These are phyloP conservation scores for Cutaneotrichosporon sp. DNA, from an alignment of 1,284 basidiomycete genomes.

Conservation along the genomic window DNA sequence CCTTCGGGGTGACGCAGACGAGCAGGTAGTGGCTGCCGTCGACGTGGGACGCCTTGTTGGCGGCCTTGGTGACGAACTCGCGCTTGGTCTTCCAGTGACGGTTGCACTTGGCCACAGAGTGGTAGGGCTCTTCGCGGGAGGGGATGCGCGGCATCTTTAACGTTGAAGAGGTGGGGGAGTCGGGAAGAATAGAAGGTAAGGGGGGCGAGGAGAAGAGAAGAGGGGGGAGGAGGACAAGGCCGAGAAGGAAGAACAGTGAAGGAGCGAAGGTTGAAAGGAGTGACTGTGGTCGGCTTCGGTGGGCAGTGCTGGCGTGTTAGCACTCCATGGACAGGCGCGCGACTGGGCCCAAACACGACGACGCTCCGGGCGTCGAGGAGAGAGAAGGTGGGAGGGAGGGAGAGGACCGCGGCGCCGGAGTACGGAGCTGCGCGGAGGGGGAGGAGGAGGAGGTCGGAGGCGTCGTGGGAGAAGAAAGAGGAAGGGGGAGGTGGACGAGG, in stretches of 20 bases:
- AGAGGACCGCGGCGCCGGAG: not conserved
- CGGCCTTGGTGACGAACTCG: constrained; percentile 57
- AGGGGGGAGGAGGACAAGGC: not conserved
- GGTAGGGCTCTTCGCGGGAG: constrained; percentile 58
- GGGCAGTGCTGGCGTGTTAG: constrained; percentile 7
- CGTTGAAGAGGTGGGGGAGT: not conserved
- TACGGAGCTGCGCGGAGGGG: not conserved
- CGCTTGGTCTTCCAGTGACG: constrained; percentile 60
- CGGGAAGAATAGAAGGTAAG: constrained; percentile 3
- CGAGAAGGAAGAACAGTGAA: constrained; percentile 2
- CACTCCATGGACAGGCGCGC: not conserved
- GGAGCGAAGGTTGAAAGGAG: constrained; percentile 8
- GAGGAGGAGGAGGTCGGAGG: not conserved
- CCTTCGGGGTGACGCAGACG: constrained; percentile 58
- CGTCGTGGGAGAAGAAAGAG: not conserved
- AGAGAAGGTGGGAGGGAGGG: not conserved
- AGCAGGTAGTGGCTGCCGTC: constrained; percentile 60
- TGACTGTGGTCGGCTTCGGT: constrained; percentile 13
- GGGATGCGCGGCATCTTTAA: constrained; percentile 58
- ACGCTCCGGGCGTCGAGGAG: not conserved
- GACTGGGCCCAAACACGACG: not conserved
- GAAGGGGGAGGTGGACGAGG: not conserved
- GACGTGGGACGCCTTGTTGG: constrained; percentile 57
- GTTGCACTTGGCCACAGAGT: constrained; percentile 57
- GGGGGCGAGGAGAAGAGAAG: constrained; percentile 7